These are phyloP conservation scores for Melocanna baccifera DNA, from an alignment of 176 grass and related monocot genomes.

Conservation along the genomic window DNA sequence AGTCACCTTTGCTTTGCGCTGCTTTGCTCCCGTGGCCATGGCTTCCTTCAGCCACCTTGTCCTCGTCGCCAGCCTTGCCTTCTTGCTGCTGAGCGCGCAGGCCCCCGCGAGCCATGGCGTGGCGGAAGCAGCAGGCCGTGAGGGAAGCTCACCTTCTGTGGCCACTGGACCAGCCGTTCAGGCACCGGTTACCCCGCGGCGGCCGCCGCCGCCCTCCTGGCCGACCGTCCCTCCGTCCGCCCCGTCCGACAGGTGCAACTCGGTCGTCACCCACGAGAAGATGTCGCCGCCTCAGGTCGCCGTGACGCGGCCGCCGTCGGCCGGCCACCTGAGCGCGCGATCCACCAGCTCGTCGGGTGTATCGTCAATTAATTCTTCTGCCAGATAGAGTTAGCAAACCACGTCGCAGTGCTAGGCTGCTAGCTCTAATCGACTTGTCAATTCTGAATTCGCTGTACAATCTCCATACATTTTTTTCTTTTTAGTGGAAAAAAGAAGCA, in stretches of 20 bases:
- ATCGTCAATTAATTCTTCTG: no score
- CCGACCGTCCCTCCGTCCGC: constrained; percentile 8
- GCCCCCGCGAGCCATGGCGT: not conserved
- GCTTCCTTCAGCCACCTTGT: not conserved
- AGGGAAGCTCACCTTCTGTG: not conserved
- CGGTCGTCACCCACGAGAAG: not conserved
- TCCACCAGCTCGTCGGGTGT: no score
- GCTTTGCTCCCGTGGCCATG: not conserved
- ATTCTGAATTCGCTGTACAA: not conserved
- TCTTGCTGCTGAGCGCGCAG: constrained; percentile 1
- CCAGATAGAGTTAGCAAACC: no score
- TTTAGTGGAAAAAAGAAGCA: constrained; percentile 16
- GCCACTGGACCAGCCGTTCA: not conserved
- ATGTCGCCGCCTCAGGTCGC: not conserved
- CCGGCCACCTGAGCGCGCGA: no score
- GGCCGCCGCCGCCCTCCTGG: not conserved
- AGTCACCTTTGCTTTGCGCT: not conserved
- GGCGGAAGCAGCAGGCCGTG: not conserved
- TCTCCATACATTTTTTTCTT: not conserved
- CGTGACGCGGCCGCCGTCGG: no score
- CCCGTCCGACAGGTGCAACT: constrained; percentile 7
- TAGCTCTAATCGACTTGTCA: no score
- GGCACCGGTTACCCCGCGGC: no score
- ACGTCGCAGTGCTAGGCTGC: no score
- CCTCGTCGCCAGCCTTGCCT: constrained; percentile 5